Evolutionary conservation across 2,329 filamentous ascomycete species (phyloP).

Genomic region (Pyrenochaeta sp.): DNA sequence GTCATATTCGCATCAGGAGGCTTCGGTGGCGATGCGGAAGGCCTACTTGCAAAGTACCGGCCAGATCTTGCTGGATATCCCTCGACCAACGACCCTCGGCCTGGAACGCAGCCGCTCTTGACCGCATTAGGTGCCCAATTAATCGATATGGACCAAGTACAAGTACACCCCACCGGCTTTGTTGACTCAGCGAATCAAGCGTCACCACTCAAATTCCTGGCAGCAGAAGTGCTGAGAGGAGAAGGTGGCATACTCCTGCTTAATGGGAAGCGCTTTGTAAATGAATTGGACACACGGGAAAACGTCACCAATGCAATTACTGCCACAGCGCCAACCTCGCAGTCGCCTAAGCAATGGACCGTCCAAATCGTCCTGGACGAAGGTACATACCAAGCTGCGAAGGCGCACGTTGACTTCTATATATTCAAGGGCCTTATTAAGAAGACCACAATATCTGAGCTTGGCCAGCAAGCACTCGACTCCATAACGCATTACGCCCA

Average conservation of each 20-base stretch:
- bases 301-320: conserved; percentile 64
- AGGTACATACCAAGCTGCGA: conserved; percentile 61
- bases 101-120: conserved; percentile 61
- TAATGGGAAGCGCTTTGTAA: conserved; percentile 65
- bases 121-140: conserved; percentile 51
- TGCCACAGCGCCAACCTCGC: conserved; percentile 30
- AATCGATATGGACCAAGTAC: conserved; percentile 62
- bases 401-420: conserved; percentile 69
- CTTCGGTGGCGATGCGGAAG: conserved; percentile 68
- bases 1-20: conserved; percentile 70
- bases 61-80: conserved; percentile 68
- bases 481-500: conserved; percentile 61
- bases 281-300: conserved; percentile 69
- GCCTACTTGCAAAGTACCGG: conserved; percentile 64
- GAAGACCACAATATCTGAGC: conserved; percentile 63
- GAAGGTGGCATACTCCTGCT: conserved; percentile 68
- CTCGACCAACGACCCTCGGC: conserved; percentile 68
- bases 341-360: conserved; percentile 63
- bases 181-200: conserved; percentile 61
- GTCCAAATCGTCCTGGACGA: conserved; percentile 68
- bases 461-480: conserved; percentile 49
- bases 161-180: conserved; percentile 72
- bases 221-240: conserved; percentile 69
- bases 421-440: conserved; percentile 68
- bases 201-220: conserved; percentile 67